Percentiles rank a stretch among this genome's conserved stretches.
Conservation (phyloP, 2,329 filamentous ascomycete species). For the Phyllosticta citribraziliensis region DNA sequence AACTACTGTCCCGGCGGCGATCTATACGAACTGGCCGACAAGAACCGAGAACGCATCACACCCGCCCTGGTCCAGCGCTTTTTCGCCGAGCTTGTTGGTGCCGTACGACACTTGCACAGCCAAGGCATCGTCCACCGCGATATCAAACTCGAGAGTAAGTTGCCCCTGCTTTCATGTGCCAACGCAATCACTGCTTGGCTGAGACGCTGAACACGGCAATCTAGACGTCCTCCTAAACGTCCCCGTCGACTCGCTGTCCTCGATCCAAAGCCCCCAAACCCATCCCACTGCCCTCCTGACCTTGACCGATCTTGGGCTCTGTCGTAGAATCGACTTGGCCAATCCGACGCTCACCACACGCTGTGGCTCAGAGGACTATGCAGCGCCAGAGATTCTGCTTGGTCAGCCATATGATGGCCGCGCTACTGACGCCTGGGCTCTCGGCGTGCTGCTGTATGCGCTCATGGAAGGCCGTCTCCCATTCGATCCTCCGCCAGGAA, state of each 20-base stretch:
- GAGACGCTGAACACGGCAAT: constrained; percentile 19
- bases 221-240: constrained; percentile 87
- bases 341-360: constrained; percentile 86
- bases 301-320: constrained; percentile 84
- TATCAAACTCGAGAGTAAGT: constrained; percentile 93
- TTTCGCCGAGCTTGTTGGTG: constrained; percentile 79
- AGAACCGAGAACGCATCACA: constrained; percentile 57
- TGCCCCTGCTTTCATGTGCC: constrained; percentile 15
- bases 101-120: constrained; percentile 75
- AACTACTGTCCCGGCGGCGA: constrained; percentile 92
- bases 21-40: constrained; percentile 81
- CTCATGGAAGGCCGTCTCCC: constrained; percentile 87
- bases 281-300: constrained; percentile 80
- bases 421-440: constrained; percentile 85
- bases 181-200: constrained; percentile 12
- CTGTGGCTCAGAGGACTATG: constrained; percentile 95
- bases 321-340: constrained; percentile 66
- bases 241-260: constrained; percentile 56
- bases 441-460: constrained; percentile 87
- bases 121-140: constrained; percentile 88
- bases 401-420: constrained; percentile 91
- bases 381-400: constrained; percentile 91
- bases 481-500: constrained; percentile 80
- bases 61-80: constrained; percentile 68
- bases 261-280: constrained; percentile 54